Conservation (phyloP, 2,329 filamentous ascomycete species). For the Colletotrichum euphorbiae region DNA sequence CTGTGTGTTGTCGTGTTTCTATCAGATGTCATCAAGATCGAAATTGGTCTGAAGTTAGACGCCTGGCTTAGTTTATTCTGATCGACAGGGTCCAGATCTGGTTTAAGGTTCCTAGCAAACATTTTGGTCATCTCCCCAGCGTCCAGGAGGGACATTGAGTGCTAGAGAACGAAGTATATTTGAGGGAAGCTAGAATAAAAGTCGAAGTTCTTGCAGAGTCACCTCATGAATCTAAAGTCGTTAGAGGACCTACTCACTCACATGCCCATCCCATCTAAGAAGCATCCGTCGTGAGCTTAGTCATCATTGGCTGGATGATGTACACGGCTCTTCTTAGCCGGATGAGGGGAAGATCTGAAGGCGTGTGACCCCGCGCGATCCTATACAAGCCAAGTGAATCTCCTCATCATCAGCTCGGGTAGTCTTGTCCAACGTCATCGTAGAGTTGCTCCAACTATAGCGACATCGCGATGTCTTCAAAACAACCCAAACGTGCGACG, state of each 20-base stretch:
- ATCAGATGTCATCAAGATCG: too few species aligned
- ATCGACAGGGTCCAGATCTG: too few species aligned
- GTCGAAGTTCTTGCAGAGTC: too few species aligned
- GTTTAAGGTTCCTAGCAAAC: too few species aligned
- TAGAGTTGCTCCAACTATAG: background rate
- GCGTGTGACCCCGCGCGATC: constrained; percentile 33
- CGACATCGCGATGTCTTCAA: constrained; percentile 11
- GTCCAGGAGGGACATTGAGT: too few species aligned
- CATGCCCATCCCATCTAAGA: background rate
- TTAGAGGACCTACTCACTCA: background rate
- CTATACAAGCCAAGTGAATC: constrained; percentile 12
- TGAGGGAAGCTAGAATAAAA: too few species aligned
- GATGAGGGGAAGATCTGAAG: constrained; percentile 27
- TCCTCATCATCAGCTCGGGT: constrained; percentile 27
- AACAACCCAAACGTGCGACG: background rate
- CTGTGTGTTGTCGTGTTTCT: too few species aligned
- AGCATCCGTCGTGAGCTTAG: constrained; percentile 19
- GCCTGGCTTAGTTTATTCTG: too few species aligned
- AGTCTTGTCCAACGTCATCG: background rate
- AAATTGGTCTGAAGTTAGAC: too few species aligned
- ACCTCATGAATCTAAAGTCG: background rate
- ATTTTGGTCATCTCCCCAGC: too few species aligned
- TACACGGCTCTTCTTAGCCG: constrained; percentile 27
- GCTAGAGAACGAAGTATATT: too few species aligned
- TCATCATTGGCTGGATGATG: constrained; percentile 27